phyloP scores from a whole-genome alignment of 768 basidiomycete genomes.

The Boletus tomentosulus region DNA sequence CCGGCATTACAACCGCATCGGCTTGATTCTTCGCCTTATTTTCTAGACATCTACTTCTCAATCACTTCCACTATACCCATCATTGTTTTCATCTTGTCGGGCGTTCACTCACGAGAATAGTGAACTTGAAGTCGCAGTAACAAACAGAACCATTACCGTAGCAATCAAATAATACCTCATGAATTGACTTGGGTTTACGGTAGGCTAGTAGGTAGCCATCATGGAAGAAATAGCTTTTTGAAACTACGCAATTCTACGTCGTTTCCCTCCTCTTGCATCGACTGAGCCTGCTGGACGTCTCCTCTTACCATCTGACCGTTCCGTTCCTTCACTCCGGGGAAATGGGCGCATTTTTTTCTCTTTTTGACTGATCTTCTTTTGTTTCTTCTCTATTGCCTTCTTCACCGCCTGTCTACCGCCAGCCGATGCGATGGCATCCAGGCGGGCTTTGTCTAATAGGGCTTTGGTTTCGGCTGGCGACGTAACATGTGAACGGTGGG shows the following conservation, averaged over 20 bases:
- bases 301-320: constrained; percentile 1
- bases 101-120: constrained; percentile 19
- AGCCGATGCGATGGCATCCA: constrained; percentile 68
- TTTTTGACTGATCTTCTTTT: constrained; percentile 81
- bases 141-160: constrained; percentile 28
- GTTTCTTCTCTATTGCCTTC: constrained; percentile 85
- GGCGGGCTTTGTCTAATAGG: constrained; percentile 67
- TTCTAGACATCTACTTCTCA: constrained; percentile 21
- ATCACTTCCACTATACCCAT: constrained; percentile 26
- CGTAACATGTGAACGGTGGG: background rate
- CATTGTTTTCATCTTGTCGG: constrained; percentile 27
- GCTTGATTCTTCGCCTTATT: constrained; percentile 14
- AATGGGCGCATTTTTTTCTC: constrained; percentile 86
- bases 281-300: constrained; percentile 12
- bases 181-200: background rate
- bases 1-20: constrained; percentile 17
- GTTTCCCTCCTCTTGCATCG: constrained; percentile 17
- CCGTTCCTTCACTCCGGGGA: constrained; percentile 22
- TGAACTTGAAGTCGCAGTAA: constrained; percentile 25
- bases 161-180: constrained; percentile 24
- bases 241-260: constrained; percentile 18
- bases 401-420: constrained; percentile 82
- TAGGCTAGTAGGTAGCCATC: background rate
- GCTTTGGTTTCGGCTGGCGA: constrained; percentile 72
- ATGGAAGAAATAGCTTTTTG: background rate